Percentiles rank a stretch among this genome's conserved stretches.
Conservation (phyloP, 768 basidiomycete genomes). For the Termitomyces sp. region DNA sequence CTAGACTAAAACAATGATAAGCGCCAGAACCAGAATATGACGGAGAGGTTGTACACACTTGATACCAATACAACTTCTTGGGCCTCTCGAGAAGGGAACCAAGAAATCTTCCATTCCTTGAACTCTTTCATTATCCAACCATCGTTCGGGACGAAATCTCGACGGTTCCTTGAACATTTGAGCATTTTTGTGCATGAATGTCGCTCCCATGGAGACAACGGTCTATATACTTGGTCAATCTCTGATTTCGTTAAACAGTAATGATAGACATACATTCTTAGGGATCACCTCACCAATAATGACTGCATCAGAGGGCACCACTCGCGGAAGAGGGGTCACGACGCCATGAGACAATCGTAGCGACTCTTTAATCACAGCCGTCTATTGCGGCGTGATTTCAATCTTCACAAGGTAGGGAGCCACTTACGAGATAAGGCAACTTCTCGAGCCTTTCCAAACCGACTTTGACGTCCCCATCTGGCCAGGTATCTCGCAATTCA, state of each 20-base stretch:
- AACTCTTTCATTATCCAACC: background rate
- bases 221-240: background rate
- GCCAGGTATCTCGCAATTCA: constrained; percentile 34
- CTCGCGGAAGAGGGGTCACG: background rate
- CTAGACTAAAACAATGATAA: background rate
- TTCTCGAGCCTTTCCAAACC: background rate
- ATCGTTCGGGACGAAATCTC: background rate
- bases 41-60: background rate
- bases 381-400: background rate
- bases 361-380: background rate
- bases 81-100: background rate
- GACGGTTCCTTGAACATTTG: background rate
- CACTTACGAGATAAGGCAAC: background rate
- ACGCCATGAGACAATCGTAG: background rate
- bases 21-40: background rate
- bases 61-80: background rate
- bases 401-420: too few species aligned
- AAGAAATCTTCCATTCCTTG: background rate
- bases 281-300: background rate
- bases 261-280: background rate
- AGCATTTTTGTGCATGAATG: background rate
- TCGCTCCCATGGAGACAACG: background rate
- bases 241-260: background rate
- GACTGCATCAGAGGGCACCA: background rate
- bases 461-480: constrained; percentile 23